Conservation (phyloP, 352 stramenopile genomes). For the Lagenidium sp. region DNA sequence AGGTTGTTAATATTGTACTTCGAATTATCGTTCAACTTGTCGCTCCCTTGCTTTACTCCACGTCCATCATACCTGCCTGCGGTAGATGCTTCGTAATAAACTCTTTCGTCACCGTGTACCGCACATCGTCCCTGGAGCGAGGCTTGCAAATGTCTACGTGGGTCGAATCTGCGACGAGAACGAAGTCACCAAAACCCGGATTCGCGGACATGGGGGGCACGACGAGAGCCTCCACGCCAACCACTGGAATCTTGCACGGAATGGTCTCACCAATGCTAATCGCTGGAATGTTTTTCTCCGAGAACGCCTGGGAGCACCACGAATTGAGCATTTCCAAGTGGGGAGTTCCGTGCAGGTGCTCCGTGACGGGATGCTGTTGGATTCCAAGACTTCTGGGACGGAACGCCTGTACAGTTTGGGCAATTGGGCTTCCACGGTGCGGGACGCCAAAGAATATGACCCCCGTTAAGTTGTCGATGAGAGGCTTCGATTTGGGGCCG, state of each 20-base stretch:
- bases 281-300: constrained; percentile 36
- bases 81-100: constrained; percentile 33
- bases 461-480: constrained; percentile 58
- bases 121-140: constrained; percentile 31
- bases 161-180: constrained; percentile 42
- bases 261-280: constrained; percentile 61
- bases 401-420: constrained; percentile 52
- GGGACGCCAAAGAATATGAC: constrained; percentile 76
- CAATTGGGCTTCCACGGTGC: constrained; percentile 71
- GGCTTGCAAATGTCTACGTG: constrained; percentile 81
- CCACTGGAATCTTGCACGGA: constrained; percentile 52
- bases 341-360: constrained; percentile 66
- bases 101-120: constrained; percentile 51
- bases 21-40: too few species aligned
- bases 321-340: constrained; percentile 76
- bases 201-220: constrained; percentile 60
- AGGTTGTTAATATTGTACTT: too few species aligned
- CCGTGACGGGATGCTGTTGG: constrained; percentile 59
- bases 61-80: background rate
- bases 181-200: constrained; percentile 62
- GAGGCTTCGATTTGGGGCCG: background rate
- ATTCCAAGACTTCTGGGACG: constrained; percentile 31
- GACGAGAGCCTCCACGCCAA: constrained; percentile 65
- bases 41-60: too few species aligned
- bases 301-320: constrained; percentile 47